Evolutionary conservation across 202 grass and related monocot species (phyloP), one percentile per base, ranked within the genome.

Genomic region (Musa balbisiana): DNA sequence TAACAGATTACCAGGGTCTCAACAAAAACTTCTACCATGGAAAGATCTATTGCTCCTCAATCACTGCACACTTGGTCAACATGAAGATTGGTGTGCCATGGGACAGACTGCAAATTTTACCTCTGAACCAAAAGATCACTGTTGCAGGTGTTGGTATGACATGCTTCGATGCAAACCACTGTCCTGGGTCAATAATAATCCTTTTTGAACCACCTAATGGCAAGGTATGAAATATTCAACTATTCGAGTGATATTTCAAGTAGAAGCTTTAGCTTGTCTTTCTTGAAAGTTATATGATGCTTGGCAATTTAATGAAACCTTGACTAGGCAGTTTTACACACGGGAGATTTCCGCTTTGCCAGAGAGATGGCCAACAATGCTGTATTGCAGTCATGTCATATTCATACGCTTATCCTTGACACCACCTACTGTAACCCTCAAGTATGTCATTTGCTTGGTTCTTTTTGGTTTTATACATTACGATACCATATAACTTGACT

Each of bases 141-240:
- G 70, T 97, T 8, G 49, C 80, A 60, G 94, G 94, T 78, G 58
- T 93, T 73, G 82, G 71, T 73, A 85, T 97, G 81, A 93, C 78
- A 86, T 97, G 84, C 80, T 89, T 97, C 65, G 94, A 97, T 86
- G 94, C 94, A 68, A 97, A 97, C 56, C 90, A 97, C 85, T 93
- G 94, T 55, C 94, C 94, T 83, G 94, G 94, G 71, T 84, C 94
- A 76, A 68, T 97, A 25, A 87, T 97, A 74, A 91, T 97, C 82
- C 94, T 91, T 73, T 97, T 97, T 86, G 94, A 97, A 73, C 94
- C 90, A 78, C 67, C 88, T 56, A 97, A 91, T 80, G 86, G 86
- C 71, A 97, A 93, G 84, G 90, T 91, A 91, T 74, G 83, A 89
- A 81, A 29, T 69, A 17, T 73, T 80, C 11, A 53, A 17, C 64